Evolutionary conservation across 176 grass and related monocot genomes (phyloP), one percentile per base, ranked within the genome.

Genomic region (Oryza brachyantha): DNA sequence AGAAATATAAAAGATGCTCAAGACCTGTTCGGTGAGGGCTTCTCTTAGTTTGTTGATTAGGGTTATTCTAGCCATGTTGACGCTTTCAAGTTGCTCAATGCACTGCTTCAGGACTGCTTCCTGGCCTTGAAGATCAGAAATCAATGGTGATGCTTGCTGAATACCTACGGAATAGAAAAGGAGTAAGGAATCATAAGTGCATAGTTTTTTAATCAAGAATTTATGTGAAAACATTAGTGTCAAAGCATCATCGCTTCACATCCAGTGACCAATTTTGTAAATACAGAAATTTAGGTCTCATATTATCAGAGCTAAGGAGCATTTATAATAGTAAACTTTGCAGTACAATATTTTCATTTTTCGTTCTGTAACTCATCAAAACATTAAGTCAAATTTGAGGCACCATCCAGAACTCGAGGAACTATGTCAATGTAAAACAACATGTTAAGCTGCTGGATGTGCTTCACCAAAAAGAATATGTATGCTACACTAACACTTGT

Each of bases 21-120:
- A 78, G 70, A 93, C 91, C 93, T 94, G 92, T 83, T 97, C 91
- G 62, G 41, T 84, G 38, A 94, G 85, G 55, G 91, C 92, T 75
- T 94, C 89, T 67, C 84, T 88, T 77, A 94, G 80, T 73, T 88
- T 90, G 87, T 73, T 83, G 72, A 94, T 82, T 70, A 97, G 81
- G 68, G 74, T 78, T 73, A 46, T 31, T 80, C 95, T 90, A 26
- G 73, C 59, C 12, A 28, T 9, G 26, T 88, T 75, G 14, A 88
- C 77, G 82, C 77, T 79, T 80, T 90, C 89, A 65, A 97, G 87
- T 73, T 88, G 87, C 41, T 87, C 72, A 70, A 90, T 88, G 76
- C 78, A 94, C 68, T 89, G 79, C 52, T 78, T 94, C 43, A 94
- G 76, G 73, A 52, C 71, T 59, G 46, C 74, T 87, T 94, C 92